These are phyloP conservation scores for Berberis vulgaris DNA, from an alignment of 164 flowering plant genomes.

Conservation along the genomic window DNA sequence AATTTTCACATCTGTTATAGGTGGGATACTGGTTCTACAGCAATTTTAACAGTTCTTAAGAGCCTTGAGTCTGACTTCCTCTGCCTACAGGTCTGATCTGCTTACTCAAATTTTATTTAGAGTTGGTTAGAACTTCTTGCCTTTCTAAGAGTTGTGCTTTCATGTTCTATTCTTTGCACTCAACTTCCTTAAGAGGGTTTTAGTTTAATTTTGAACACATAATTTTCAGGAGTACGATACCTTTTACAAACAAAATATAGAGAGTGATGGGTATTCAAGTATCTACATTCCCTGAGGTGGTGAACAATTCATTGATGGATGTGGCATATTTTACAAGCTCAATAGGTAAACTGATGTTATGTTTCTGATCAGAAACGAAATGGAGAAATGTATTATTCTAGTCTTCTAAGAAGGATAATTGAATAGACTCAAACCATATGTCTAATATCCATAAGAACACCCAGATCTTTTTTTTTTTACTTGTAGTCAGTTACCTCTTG, in stretches of 20 bases:
- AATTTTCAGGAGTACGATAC: conserved; percentile 76
- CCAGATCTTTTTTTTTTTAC: no score
- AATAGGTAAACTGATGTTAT: conserved; percentile 26
- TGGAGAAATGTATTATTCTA: no score
- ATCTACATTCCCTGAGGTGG: conserved; percentile 70
- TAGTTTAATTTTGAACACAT: conserved; percentile 17
- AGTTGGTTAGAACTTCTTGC: no score
- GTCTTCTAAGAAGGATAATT: no score
- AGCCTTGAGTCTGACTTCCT: conserved; percentile 68
- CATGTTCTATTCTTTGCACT: no score
- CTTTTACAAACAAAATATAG: conserved; percentile 63
- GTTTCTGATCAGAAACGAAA: background rate
- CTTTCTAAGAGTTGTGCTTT: no score
- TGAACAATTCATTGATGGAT: conserved; percentile 71
- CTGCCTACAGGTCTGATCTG: conserved; percentile 63
- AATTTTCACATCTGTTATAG: no score
- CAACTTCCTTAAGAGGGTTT: no score
- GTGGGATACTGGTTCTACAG: conserved; percentile 86
- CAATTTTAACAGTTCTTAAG: conserved; percentile 48
- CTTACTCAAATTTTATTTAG: background rate
- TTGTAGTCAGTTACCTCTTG: no score
- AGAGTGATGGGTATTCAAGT: conserved; percentile 59
- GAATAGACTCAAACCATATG: no score
- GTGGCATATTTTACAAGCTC: conserved; percentile 69
- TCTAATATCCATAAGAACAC: no score